Base-by-base conservation (phyloP, 441 rosid genomes). In the Corymbia calophylla region DNA sequence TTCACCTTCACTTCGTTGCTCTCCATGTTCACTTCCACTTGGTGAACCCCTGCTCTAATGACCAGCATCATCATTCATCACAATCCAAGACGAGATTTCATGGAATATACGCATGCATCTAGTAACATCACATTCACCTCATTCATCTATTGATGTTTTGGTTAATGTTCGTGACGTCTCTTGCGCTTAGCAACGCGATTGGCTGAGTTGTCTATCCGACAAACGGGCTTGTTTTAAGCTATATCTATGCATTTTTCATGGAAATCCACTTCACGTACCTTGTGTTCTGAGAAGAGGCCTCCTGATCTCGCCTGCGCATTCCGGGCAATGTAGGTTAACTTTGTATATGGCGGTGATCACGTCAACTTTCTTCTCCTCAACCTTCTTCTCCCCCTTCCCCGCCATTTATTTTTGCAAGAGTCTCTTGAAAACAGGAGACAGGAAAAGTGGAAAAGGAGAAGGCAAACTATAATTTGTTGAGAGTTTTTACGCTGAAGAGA, bases 241-340 rank as follows among this genome's bases (percentile, higher is more conserved):
- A 73, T 7, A 77, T 77, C 51, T 6, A 77, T 4, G 10, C 84
- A 77, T 25, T 77, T 44, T 77, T 77, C 51, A 77, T 44, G 9
- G 0, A 13, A 77, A 44, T 77, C 48, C 53, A 25, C 10, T 44
- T 77, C n/a, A 77, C 70, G 5, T 80, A 94, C 97, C 97, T 91
- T 93, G 92, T 8, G 92, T 92, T 39, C 90, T 90, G 44, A 96
- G 87, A 84, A 96, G 98, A 89, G 97, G 97, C 91, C 88, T 94
- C 91, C 91, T 96, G 92, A 97, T 93, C 91, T 93, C 94, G 60
- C 90, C 87, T 27, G 97, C 97, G 64, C 98, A 96, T 90, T 97
- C 93, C 23, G 85, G 95, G 92, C 99, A 96, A 31, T 97, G 99
- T 87, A 97, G 93, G 88, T 96, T 96, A 35, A 96, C 95, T 93